Evolutionary conservation across 768 basidiomycete genomes (phyloP), one percentile per base, ranked within the genome.

Genomic region (Strobilomyces dryophilus): DNA sequence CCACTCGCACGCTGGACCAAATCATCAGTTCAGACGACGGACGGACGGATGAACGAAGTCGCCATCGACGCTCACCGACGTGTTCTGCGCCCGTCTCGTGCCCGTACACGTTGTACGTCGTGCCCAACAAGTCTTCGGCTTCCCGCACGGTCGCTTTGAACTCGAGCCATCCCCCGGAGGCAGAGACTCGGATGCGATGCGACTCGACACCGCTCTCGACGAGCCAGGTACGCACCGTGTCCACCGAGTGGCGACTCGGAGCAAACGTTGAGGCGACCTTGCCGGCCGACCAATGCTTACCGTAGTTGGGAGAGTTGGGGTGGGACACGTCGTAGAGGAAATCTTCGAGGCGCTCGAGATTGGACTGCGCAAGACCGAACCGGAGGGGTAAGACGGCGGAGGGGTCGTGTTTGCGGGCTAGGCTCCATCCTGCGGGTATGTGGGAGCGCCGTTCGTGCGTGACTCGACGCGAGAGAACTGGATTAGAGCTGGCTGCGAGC

Each of bases 241-340:
- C 61, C 11, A 77, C 58, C 0, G 75, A 71, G 34, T 70, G 66
- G 21, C 58, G 45, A 45, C 65, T 70, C 0, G 78, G 79, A 0
- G 75, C 71, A 48, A 79, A 79, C 45, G 61, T 69, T n/a, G 73
- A 64, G 21, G 71, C 73, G 45, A 80, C 63, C 26, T 69, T 55
- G 21, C 56, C 59, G 1, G 77, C 62, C 1, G 73, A 65, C 75
- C 76, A 78, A 51, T 80, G 79, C 31, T 74, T 68, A 1, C 77
- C 78, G 43, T 77, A 80, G 49, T 62, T 70, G 17, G 69, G 62
- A 8, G 79, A 80, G 15, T 63, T 56, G 8, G 78, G 78, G 50
- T 76, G 72, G 0, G 78, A 71, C 12, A 79, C 70, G 3, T 74
- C 67, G 54, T 74, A 63, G 37, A 79, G 73, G 43, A 68, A 60